These are phyloP conservation scores for Syzygium malaccense DNA, from an alignment of 441 rosid genomes.

Conservation along the genomic window DNA sequence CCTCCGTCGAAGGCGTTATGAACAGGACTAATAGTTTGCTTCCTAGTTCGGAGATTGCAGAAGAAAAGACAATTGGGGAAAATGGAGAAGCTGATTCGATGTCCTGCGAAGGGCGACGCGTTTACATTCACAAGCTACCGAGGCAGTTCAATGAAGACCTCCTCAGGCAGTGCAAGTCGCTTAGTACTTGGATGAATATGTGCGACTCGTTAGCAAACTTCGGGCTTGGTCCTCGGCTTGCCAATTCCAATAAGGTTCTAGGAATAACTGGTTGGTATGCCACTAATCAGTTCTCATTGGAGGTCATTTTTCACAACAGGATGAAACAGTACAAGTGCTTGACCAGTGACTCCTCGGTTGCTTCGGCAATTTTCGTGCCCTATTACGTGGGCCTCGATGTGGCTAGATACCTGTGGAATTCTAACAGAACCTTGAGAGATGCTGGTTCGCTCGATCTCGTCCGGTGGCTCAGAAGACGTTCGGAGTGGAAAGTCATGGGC, in stretches of 20 bases:
- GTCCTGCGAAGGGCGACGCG: conserved; percentile 45
- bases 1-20: background rate
- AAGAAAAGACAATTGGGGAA: background rate
- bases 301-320: conserved; percentile 68
- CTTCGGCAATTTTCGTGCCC: conserved; percentile 70
- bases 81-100: conserved; percentile 16
- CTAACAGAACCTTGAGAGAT: conserved; percentile 41
- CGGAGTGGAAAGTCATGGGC: conserved; percentile 59
- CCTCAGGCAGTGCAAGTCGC: conserved; percentile 42
- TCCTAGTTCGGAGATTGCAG: background rate
- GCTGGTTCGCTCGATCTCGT: conserved; percentile 37
- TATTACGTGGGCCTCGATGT: conserved; percentile 76
- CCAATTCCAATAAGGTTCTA: conserved; percentile 26
- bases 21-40: background rate
- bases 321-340: conserved; percentile 72
- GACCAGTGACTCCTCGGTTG: conserved; percentile 51
- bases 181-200: conserved; percentile 60
- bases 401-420: conserved; percentile 58
- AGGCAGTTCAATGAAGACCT: conserved; percentile 52
- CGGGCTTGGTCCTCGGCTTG: conserved; percentile 50
- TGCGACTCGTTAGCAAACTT: conserved; percentile 43
- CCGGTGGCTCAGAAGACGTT: conserved; percentile 53
- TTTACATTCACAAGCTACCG: conserved; percentile 54
- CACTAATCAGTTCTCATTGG: conserved; percentile 67
- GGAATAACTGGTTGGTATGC: conserved; percentile 51